A percentile compares a stretch with the other conserved stretches of the same genome.
Evolutionary conservation across 192 early-diverging fungal species (phyloP).

Genomic region (Physocladia obscura): DNA sequence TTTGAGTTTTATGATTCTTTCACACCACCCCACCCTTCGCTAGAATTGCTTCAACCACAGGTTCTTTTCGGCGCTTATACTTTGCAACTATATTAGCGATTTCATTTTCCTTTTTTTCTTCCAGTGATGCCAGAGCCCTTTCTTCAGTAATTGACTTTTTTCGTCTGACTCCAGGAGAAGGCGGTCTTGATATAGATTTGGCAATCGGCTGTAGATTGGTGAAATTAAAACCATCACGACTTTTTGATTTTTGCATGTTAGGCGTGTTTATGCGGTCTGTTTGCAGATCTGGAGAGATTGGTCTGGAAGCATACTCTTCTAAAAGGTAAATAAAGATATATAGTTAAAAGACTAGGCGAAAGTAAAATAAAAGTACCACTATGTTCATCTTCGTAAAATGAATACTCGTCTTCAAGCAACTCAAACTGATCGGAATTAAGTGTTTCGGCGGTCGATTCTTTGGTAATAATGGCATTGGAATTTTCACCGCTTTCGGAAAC

Average conservation of each 20-base stretch:
- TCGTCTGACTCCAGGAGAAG: slow-evolving; percentile 14
- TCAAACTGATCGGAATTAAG: not conserved
- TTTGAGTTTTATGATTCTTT: not conserved
- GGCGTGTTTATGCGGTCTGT: not conserved
- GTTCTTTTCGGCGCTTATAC: slow-evolving; percentile 31
- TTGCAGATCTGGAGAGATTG: not conserved
- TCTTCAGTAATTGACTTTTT: slow-evolving; percentile 25
- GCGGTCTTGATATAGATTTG: not conserved
- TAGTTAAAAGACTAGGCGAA: not conserved
- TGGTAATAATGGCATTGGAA: not conserved
- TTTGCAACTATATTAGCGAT: slow-evolving; percentile 27
- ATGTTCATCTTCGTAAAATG: slow-evolving; percentile 8
- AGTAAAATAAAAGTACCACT: not conserved
- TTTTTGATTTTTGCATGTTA: not conserved
- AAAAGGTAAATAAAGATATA: not conserved
- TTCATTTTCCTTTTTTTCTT: slow-evolving; percentile 33
- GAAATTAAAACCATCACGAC: not conserved
- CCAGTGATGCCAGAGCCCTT: slow-evolving; percentile 27
- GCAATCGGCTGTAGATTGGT: not conserved
- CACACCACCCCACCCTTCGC: slow-evolving; percentile 28
- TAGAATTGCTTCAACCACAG: slow-evolving; percentile 36
- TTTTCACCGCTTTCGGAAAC: not conserved
- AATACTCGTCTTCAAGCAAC: slow-evolving; percentile 18
- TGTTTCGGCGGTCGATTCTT: not conserved
- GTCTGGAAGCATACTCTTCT: slow-evolving; percentile 3